A percentile compares a stretch with the other conserved stretches of the same genome.
These are phyloP conservation scores for Jatropha multifida DNA, from an alignment of 441 rosid genomes.

Conservation along the genomic window DNA sequence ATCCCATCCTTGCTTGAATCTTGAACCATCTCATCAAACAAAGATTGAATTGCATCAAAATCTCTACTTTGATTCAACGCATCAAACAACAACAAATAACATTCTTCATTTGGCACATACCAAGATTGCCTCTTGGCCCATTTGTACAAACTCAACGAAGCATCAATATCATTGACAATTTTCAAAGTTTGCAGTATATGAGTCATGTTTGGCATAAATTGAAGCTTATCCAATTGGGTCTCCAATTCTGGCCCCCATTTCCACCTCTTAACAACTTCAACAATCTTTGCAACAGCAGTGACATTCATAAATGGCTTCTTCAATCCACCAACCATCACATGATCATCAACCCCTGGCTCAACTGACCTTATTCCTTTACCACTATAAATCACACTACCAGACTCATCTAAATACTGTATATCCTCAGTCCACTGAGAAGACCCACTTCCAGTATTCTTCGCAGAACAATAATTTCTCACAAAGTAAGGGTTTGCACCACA, in stretches of 20 bases:
- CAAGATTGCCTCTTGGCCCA: conserved; percentile 92
- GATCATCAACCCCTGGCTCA: conserved; percentile 85
- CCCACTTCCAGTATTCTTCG: conserved; percentile 29
- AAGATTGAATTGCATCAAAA: conserved; percentile 62
- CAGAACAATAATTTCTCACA: conserved; percentile 54
- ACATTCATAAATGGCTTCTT: conserved; percentile 78
- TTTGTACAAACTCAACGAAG: conserved; percentile 68
- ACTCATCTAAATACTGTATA: conserved; percentile 85
- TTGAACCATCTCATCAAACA: conserved; percentile 84
- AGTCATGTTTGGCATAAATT: conserved; percentile 79
- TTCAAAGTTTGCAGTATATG: conserved; percentile 73
- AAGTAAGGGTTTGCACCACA: conserved; percentile 9
- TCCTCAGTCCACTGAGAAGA: conserved; percentile 76
- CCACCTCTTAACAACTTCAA: conserved; percentile 92
- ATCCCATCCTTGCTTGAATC: conserved; percentile 44
- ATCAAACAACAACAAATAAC: conserved; percentile 69
- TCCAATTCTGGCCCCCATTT: conserved; percentile 98
- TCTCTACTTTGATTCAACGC: conserved; percentile 64
- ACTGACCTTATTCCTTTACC: conserved; percentile 84
- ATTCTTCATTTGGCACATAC: conserved; percentile 63
- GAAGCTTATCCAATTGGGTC: conserved; percentile 77
- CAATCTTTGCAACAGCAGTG: conserved; percentile 81
- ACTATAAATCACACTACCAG: conserved; percentile 69
- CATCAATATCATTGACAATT: conserved; percentile 58
- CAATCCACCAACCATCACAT: conserved; percentile 76